Evolutionary conservation across 192 early-diverging fungal species (phyloP), one percentile per base, ranked within the genome.

Genomic region (Kickxella alabastrina): DNA sequence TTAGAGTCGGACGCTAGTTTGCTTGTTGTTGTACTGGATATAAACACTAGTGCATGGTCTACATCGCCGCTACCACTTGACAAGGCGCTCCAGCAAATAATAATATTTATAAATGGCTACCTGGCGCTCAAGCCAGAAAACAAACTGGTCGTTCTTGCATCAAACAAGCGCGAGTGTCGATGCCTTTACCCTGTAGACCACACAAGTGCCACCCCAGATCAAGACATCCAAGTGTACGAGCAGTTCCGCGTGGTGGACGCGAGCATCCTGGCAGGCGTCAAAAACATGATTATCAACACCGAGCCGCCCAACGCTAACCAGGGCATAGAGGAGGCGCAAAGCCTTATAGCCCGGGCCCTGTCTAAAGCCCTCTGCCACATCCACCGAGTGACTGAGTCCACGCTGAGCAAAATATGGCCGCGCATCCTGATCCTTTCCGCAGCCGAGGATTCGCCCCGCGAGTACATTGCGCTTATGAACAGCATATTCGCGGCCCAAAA

Each of bases 401-500:
- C 55, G 25, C 15, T 49, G 3, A 40, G n/a, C 42, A 66, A 62
- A 12, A 23, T 67, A 13, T 75, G 85, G 56, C 80, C 93, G 18
- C 80, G 95, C 22, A 89, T 99, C 35, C 67, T 97, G 4, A 75
- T 91, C 0, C 37, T 98, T 4, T 93, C 93, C 0, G 89, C 89
- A 8, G 92, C 92, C 0, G 84, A 84, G 1, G 97, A 99, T 57
- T 75, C 84, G 1, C 80, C 97, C 6, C 74, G 78, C 32, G 90
- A 98, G 57, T 97, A 99, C 53, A 93, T 99, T 42, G 78, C 92
- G 3, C 84, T 95, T 26, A 99, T 99, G 97, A 99, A 99, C 66
- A 87, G 83, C 50, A 96, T 99, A 29, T 99, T 99, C 75, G 87
- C 93, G 0, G 95, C 94, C 1, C 93, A 99, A 68, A 92, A 91